A percentile compares a stretch with the other conserved stretches of the same genome.
These are phyloP conservation scores for Calonectria montana DNA, from an alignment of 2,329 filamentous ascomycete genomes.

Conservation along the genomic window DNA sequence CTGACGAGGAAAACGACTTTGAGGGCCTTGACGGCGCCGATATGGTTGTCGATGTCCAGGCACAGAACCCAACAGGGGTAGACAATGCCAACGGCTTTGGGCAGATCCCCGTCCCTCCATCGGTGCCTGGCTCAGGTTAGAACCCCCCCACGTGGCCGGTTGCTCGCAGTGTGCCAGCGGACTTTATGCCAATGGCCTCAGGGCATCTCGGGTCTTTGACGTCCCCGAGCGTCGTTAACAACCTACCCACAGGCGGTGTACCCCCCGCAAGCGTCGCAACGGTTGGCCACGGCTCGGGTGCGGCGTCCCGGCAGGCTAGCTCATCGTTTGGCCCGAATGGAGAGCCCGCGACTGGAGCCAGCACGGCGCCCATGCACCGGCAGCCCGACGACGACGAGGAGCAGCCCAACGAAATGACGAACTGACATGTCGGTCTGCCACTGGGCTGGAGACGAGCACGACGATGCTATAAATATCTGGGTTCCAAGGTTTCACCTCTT, in stretches of 20 bases:
- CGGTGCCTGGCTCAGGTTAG: constrained; percentile 39
- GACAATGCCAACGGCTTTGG: constrained; percentile 26
- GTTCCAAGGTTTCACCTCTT: constrained; percentile 27
- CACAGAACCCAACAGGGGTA: constrained; percentile 38
- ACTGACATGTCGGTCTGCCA: constrained; percentile 30
- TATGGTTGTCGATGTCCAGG: constrained; percentile 50
- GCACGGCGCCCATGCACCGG: constrained; percentile 51
- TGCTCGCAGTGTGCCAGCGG: constrained; percentile 27
- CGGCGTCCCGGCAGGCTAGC: constrained; percentile 25
- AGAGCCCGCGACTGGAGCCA: constrained; percentile 45
- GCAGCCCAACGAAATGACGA: constrained; percentile 35
- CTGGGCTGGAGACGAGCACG: constrained; percentile 21
- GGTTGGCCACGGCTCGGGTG: constrained; percentile 34
- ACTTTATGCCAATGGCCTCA: constrained; percentile 29
- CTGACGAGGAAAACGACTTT: constrained; percentile 58
- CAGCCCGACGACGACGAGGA: constrained; percentile 30
- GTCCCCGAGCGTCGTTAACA: constrained; percentile 45
- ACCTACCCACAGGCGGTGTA: constrained; percentile 37
- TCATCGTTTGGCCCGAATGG: constrained; percentile 38
- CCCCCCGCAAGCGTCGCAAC: constrained; percentile 46
- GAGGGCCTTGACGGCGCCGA: constrained; percentile 54
- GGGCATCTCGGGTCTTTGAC: constrained; percentile 35
- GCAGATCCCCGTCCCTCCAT: constrained; percentile 46
- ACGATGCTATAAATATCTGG: constrained; percentile 26
- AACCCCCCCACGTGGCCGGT: constrained; percentile 34